These are phyloP conservation scores for Liriodendron chinense DNA, from an alignment of 164 flowering plant genomes.

Conservation along the genomic window DNA sequence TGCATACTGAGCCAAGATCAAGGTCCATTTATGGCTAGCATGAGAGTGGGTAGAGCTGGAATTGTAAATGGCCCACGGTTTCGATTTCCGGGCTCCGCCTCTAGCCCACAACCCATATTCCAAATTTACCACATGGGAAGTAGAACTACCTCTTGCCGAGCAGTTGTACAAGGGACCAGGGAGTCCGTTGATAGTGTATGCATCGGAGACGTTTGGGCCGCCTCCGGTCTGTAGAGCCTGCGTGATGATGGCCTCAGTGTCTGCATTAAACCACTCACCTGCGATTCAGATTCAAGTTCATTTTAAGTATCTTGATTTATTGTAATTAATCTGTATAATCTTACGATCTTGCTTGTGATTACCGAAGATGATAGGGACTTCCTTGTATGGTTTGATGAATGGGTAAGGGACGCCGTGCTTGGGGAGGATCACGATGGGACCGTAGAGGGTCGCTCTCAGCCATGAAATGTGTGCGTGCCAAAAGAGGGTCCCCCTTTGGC, in stretches of 20 bases:
- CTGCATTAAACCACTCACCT: constrained; percentile 78
- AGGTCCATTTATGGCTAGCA: too few relatives aligned
- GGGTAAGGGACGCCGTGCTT: constrained; percentile 43
- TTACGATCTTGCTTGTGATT: not conserved
- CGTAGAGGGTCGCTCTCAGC: constrained; percentile 59
- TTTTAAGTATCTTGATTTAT: not conserved
- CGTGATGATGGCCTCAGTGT: constrained; percentile 51
- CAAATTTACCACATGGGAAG: not conserved
- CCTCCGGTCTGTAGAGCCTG: constrained; percentile 62
- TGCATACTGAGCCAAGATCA: too few relatives aligned
- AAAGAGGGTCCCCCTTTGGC: constrained; percentile 62
- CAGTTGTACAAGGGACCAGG: constrained; percentile 75
- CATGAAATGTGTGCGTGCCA: constrained; percentile 76
- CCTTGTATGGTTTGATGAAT: constrained; percentile 47
- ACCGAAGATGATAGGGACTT: constrained; percentile 67
- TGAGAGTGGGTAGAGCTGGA: too few relatives aligned
- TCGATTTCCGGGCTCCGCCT: not conserved
- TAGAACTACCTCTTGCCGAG: constrained; percentile 51
- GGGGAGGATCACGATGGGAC: constrained; percentile 68
- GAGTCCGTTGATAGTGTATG: constrained; percentile 71
- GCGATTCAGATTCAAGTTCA: not conserved
- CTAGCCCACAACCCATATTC: too few relatives aligned
- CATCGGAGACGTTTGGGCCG: constrained; percentile 70
- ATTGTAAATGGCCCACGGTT: not conserved
- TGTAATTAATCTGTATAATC: not conserved